A percentile compares a stretch with the other conserved stretches of the same genome.
Conservation (phyloP, 345 rosid species). For the Populus euphratica region DNA sequence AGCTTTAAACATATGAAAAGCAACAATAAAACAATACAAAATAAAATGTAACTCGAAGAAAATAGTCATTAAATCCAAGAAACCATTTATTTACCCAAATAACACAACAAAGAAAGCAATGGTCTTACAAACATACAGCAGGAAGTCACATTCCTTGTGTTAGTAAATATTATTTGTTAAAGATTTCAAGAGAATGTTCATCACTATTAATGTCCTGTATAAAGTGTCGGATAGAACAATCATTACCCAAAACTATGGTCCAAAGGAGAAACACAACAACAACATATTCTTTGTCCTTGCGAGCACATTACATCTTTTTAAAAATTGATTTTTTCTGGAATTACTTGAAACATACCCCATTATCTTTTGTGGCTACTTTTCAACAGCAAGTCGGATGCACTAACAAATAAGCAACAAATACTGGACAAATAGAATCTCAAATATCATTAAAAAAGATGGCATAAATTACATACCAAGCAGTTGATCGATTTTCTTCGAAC, state of each 20-base stretch:
- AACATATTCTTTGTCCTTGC: neutral
- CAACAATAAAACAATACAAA: neutral
- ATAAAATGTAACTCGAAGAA: neutral
- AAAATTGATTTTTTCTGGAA: too few relatives aligned
- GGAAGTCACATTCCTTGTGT: neutral
- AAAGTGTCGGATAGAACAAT: neutral
- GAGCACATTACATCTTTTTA: neutral
- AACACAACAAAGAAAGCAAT: neutral
- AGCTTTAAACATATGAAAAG: neutral
- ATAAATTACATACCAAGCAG: neutral
- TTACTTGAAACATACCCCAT: neutral
- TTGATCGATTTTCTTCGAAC: neutral
- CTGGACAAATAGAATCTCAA: neutral
- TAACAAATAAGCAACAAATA: neutral
- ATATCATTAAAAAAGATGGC: neutral
- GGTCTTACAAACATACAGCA: neutral
- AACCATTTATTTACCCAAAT: neutral
- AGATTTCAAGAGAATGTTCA: neutral
- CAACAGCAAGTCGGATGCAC: neutral
- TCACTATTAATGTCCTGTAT: neutral
- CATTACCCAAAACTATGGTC: neutral
- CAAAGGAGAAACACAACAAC: neutral
- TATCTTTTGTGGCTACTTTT: neutral
- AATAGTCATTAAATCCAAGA: neutral
- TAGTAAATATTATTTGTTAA: neutral